Conservation (phyloP, 345 rosid genomes). For the Eucalyptus grandis region DNA sequence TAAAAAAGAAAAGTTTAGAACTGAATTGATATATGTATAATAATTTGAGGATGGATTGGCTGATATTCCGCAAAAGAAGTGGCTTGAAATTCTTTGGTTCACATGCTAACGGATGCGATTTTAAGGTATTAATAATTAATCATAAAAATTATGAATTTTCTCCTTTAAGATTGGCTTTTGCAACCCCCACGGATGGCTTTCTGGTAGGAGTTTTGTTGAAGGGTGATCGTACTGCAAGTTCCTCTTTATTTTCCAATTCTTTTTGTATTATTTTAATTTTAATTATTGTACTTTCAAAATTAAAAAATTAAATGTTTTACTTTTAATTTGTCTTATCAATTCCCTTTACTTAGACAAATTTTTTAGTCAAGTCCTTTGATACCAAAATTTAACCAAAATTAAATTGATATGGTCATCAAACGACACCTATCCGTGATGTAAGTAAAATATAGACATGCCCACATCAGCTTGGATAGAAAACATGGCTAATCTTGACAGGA, state of each 20-base stretch:
- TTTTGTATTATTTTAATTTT: neutral
- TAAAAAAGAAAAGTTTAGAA: neutral
- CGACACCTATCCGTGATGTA: neutral
- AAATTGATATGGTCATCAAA: neutral
- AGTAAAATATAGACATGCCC: neutral
- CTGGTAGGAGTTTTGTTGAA: neutral
- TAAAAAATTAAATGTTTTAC: accelerated
- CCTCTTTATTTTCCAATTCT: neutral
- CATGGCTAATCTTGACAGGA: neutral
- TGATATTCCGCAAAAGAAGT: neutral
- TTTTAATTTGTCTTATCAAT: neutral
- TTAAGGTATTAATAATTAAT: neutral
- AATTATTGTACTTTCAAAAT: neutral
- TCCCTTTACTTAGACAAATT: neutral
- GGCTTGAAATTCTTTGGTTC: neutral
- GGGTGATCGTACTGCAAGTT: neutral
- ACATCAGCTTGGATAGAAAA: neutral
- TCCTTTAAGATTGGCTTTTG: neutral
- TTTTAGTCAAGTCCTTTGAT: neutral
- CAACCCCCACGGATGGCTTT: neutral
- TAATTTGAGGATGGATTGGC: neutral
- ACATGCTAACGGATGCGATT: neutral
- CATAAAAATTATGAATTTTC: neutral
- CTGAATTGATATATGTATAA: neutral
- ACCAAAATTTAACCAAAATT: neutral